Evolutionary conservation across 441 rosid species (phyloP).

Genomic region (Euphorbia celastroides): DNA sequence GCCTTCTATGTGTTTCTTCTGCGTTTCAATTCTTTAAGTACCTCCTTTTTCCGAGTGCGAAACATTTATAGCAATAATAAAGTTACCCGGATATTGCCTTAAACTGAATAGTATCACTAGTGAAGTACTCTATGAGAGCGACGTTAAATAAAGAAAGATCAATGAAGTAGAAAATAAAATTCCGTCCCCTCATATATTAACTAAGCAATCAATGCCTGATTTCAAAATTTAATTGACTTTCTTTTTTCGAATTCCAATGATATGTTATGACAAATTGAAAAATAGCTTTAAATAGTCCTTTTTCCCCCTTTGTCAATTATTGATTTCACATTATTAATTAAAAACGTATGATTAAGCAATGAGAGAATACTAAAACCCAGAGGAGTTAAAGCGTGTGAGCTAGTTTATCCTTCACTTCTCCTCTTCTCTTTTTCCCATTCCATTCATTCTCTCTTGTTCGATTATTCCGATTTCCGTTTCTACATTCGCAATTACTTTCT

Average conservation of each 20-base stretch:
- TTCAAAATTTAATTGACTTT: neutral
- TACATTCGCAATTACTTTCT: neutral
- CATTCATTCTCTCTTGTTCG: neutral
- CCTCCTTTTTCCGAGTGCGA: no score
- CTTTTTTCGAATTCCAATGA: neutral
- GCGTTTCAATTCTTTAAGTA: no score
- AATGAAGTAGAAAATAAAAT: no score
- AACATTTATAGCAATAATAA: no score
- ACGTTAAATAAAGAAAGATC: no score
- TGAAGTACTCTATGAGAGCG: no score
- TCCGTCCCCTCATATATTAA: no score
- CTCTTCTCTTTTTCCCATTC: neutral
- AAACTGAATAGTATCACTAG: no score
- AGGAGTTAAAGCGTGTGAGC: conserved; percentile 27
- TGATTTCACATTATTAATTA: conserved; percentile 18
- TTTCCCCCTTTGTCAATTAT: neutral
- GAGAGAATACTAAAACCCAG: neutral
- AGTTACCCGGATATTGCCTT: no score
- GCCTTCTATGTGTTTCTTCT: no score
- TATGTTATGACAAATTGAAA: neutral
- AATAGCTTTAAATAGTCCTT: neutral
- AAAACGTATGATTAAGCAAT: conserved; percentile 2
- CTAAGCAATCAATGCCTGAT: neutral
- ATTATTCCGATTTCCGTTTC: neutral
- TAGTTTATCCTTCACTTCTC: conserved; percentile 24